Conservation (phyloP, 108 stramenopile species). For the Chaetoceros tenuissimus region DNA sequence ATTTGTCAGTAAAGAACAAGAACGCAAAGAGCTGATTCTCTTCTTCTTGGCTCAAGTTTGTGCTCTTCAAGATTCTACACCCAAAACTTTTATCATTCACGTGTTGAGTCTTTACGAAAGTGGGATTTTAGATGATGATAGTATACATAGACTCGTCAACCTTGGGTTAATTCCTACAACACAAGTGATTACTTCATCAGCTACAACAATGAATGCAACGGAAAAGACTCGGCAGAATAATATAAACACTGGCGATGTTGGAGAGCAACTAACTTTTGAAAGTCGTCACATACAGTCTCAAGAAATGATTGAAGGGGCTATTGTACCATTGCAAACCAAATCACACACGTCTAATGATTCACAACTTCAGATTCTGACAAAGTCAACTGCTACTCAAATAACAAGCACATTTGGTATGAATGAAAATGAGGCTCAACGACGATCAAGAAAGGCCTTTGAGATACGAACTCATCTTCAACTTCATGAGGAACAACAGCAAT, state of each 20-base stretch:
- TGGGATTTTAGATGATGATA: constrained; percentile 76
- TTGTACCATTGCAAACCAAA: constrained; percentile 1
- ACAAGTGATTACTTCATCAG: background rate
- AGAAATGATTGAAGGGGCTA: background rate
- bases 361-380: background rate
- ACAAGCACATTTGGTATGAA: constrained; percentile 2
- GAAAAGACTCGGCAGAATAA: background rate
- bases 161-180: constrained; percentile 75
- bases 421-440: background rate
- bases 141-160: constrained; percentile 84
- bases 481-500: constrained; percentile 1
- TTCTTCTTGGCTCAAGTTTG: constrained; percentile 91
- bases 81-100: constrained; percentile 88
- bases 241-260: background rate
- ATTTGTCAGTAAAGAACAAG: constrained; percentile 30
- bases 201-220: background rate
- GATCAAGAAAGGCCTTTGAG: constrained; percentile 4
- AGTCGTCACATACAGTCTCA: background rate
- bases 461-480: constrained; percentile 5
- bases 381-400: background rate
- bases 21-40: constrained; percentile 74
- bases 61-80: constrained; percentile 85
- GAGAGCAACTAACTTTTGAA: background rate
- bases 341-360: background rate
- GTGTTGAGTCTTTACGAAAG: constrained; percentile 81